Evolutionary conservation across 2,329 filamentous ascomycete species (phyloP), one percentile per base, ranked within the genome.

Genomic region (Ascochyta rabiei): DNA sequence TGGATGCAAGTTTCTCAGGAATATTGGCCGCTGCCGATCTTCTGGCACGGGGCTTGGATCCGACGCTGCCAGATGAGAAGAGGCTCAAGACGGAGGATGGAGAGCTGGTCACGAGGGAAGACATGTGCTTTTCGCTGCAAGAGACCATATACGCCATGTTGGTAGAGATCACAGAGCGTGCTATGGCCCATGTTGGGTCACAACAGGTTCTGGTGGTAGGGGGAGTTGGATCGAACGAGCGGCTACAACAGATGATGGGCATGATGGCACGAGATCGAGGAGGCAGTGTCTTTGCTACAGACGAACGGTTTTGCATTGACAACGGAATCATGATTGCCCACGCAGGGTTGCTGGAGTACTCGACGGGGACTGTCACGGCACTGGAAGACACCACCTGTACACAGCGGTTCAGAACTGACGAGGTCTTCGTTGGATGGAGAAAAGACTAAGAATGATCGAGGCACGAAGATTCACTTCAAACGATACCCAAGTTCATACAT

Each of bases 271-370:
- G 81, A 39, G 93, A 96, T 74, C 81, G 95, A 33, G 91, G 92
- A 48, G 95, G 95, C 4, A 93, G 86, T 68, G 91, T 98, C 3
- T 97, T 90, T 77, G 93, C 95, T 21, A 98, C 93, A 0, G 95
- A 99, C 73, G 95, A 99, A 80, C 83, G 95, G 40, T 99, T 96
- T 75, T 99, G 95, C 74, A 99, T 99, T 66, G 95, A 99, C 76
- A 99, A 99, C 69, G 95, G 95, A 43, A 98, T 99, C 72, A 99
- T 99, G 95, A 99, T 99, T 79, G 95, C 95, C 1, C 93, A 99
- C 75, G 95, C 95, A 2, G 95, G 95, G 2, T 77, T 99, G 66
- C 74, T 97, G 68, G 93, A 93, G 1, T 95, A 89, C 73, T 82
- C 87, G 74, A 93, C 87, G 15, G 93, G 93, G 1, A 92, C 91